Conservation (phyloP, 768 basidiomycete species). For the Mrakia hoshinonis region DNA sequence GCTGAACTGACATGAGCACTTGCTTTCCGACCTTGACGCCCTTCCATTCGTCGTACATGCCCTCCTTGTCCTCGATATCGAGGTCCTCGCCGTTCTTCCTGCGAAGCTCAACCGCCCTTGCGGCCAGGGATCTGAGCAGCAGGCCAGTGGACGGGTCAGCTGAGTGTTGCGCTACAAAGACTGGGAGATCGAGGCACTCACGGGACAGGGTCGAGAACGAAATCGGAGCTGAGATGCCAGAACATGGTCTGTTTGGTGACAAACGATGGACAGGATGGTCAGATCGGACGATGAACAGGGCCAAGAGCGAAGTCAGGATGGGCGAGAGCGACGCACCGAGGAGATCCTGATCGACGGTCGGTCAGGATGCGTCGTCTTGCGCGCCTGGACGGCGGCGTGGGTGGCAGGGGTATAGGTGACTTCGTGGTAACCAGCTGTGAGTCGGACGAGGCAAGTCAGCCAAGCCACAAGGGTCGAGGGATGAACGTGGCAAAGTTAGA, state of each 20-base stretch:
- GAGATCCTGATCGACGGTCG: slow-evolving; percentile 93
- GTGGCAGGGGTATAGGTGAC: slow-evolving; percentile 82
- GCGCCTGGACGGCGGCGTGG: slow-evolving; percentile 40
- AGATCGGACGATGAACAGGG: not conserved
- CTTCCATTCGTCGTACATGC: slow-evolving; percentile 45
- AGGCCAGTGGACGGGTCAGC: not conserved
- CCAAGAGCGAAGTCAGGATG: not conserved
- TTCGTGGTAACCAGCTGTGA: slow-evolving; percentile 76
- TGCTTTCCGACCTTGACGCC: slow-evolving; percentile 83
- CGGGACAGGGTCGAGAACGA: slow-evolving; percentile 61
- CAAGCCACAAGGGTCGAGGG: not conserved
- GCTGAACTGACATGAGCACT: slow-evolving; percentile 51
- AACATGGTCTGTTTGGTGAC: slow-evolving; percentile 43
- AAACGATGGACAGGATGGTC: not conserved
- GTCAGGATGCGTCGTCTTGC: slow-evolving; percentile 44
- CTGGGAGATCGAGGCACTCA: not conserved
- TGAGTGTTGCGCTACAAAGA: not conserved
- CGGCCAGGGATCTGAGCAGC: slow-evolving; percentile 40
- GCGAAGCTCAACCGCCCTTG: slow-evolving; percentile 47
- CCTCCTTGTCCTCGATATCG: slow-evolving; percentile 44
- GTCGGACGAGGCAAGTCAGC: not conserved
- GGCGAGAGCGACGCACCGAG: slow-evolving; percentile 45
- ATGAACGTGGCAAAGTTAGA: not conserved
- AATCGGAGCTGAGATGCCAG: slow-evolving; percentile 84
- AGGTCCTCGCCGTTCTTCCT: slow-evolving; percentile 43